These are phyloP conservation scores for Arthroderma sp. DNA, from an alignment of 2,329 filamentous ascomycete species.

Conservation along the genomic window DNA sequence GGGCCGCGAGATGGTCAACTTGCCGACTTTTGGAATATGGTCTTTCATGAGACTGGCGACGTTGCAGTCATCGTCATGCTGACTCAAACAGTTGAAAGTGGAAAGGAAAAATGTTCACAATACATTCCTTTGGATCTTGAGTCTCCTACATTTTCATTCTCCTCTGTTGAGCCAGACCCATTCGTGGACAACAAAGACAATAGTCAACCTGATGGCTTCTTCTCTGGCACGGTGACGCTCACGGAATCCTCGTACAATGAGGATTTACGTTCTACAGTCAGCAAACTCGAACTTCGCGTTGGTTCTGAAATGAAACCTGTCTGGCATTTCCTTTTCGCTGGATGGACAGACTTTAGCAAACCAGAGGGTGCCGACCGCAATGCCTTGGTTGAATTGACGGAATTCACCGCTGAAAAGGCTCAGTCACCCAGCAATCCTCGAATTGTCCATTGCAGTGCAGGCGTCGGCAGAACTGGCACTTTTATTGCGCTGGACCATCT, in stretches of 20 bases:
- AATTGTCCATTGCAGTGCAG: constrained; percentile 78
- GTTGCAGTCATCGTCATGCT: constrained; percentile 86
- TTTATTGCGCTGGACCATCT: constrained; percentile 95
- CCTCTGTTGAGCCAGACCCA: constrained; percentile 22
- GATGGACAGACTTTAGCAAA: constrained; percentile 84
- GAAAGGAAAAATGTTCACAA: constrained; percentile 70
- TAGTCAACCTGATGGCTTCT: constrained; percentile 41
- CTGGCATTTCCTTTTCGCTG: constrained; percentile 73
- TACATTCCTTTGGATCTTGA: constrained; percentile 61
- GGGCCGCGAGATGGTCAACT: constrained; percentile 67
- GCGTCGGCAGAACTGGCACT: constrained; percentile 84
- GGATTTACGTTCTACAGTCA: constrained; percentile 52
- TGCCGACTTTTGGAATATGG: constrained; percentile 89
- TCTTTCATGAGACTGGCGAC: constrained; percentile 63
- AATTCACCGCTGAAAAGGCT: constrained; percentile 32
- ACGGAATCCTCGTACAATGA: constrained; percentile 41
- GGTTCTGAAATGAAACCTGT: constrained; percentile 48
- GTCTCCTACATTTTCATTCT: constrained; percentile 35
- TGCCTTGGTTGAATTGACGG: constrained; percentile 40
- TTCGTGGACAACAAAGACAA: constrained; percentile 45
- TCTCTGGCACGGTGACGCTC: constrained; percentile 42
- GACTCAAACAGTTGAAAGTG: constrained; percentile 70
- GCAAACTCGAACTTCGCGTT: constrained; percentile 49
- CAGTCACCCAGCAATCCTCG: constrained; percentile 51
- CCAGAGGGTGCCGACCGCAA: constrained; percentile 45